Evolutionary conservation across 169 alveolate species (phyloP).

Genomic region (Toxoplasma gondii): DNA sequence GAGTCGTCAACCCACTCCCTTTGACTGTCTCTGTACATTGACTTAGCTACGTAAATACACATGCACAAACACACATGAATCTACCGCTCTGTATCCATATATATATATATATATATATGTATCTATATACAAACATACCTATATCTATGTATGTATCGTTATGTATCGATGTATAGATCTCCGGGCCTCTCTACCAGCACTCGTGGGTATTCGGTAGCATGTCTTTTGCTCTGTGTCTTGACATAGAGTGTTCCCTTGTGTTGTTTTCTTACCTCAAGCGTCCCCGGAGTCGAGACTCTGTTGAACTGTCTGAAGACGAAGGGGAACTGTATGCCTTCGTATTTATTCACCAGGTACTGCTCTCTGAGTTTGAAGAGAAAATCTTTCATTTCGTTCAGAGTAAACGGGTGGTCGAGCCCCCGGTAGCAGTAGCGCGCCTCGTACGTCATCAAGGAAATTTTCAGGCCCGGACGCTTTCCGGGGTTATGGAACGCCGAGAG

Average conservation of each 20-base stretch:
- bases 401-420: slow-evolving; percentile 89
- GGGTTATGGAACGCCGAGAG: slow-evolving; percentile 87
- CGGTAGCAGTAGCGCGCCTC: slow-evolving; percentile 87
- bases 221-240: not conserved
- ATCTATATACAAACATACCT: not conserved
- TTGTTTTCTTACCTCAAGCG: slow-evolving; percentile 53
- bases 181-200: no score
- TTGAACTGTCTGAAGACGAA: slow-evolving; percentile 85
- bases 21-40: no score
- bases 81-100: no score
- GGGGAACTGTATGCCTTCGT: slow-evolving; percentile 89
- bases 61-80: no score
- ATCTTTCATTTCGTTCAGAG: slow-evolving; percentile 87
- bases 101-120: no score
- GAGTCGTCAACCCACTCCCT: no score
- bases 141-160: not conserved
- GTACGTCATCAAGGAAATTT: slow-evolving; percentile 82
- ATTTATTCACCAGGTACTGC: slow-evolving; percentile 77
- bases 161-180: no score
- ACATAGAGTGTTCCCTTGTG: not conserved
- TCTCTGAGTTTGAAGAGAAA: slow-evolving; percentile 83
- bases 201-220: no score
- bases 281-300: slow-evolving; percentile 67
- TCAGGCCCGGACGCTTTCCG: slow-evolving; percentile 88
- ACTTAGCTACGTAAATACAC: no score